Base-by-base conservation (phyloP, 257 asterid genomes). In the Lavandula angustifolia region DNA sequence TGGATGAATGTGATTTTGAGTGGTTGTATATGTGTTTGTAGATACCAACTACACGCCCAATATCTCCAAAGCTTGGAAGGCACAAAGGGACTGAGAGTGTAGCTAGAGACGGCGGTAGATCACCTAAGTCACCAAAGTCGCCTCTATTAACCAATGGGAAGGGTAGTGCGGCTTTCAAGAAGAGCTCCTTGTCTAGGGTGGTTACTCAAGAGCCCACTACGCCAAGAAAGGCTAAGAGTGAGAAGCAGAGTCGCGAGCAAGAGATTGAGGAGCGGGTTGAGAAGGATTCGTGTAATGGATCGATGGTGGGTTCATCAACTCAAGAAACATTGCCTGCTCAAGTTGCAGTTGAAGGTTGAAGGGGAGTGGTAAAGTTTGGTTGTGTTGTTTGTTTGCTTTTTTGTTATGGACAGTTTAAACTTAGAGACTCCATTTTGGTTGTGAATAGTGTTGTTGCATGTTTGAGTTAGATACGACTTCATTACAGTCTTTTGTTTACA, bases 51-150 rank as follows among this genome's bases (percentile, higher is more conserved):
- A 91, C 98, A 0, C 91, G 98, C 3, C 73, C 96, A 6, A 72
- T 51, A 68, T 91, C 98, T 66, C 98, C 98, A 10, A 91, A 91
- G 82, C 85, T 91, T 2, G 96, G 98, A 37, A 78, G 96, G 76
- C 49, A 75, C 48, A 87, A 91, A 72, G 75, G 54, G 60, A 67
- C 72, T 4, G 88, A 62, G 54, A 69, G 69, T 33, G 81, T 64
- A 37, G 55, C 27, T 10, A 72, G 41, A 54, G 78, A 73, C 22
- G 70, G 40, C 16, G 64, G 67, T 73, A 82, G 63, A 48, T 81
- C 85, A 4, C 84, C 27, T 2, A 22, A 22, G 27, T 22, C 27
- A 22, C 27, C 86, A 0, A 72, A 53, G 64, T 34, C 73, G 42
- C 67, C 80, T 22, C 62, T 27, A 10, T 60, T 75, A 31, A 78